Evolutionary conservation across 2,329 filamentous ascomycete genomes (phyloP).

Genomic region (Graphilbum sp.): DNA sequence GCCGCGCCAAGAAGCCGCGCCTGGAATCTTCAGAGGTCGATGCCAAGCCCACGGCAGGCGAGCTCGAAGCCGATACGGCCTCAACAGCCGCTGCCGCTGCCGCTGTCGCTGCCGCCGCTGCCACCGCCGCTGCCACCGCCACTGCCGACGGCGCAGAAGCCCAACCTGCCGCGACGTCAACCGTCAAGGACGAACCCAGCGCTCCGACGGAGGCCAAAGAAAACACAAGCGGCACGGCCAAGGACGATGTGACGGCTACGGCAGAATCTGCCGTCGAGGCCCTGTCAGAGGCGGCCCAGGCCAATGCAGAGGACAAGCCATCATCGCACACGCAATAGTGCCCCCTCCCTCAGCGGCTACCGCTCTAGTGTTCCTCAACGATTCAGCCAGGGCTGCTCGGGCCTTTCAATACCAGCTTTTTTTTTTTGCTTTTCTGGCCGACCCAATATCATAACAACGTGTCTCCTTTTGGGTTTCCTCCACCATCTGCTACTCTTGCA

Average conservation of each 20-base stretch:
- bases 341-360: too few relatives aligned
- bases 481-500: too few relatives aligned
- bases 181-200: too few relatives aligned
- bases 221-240: background rate
- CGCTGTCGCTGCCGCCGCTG: background rate
- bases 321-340: background rate
- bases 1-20: constrained; percentile 16
- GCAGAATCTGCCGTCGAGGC: background rate
- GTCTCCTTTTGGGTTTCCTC: too few relatives aligned
- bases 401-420: too few relatives aligned
- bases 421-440: too few relatives aligned
- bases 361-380: too few relatives aligned
- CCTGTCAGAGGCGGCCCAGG: background rate
- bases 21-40: constrained; percentile 7
- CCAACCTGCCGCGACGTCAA: background rate
- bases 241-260: background rate
- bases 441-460: too few relatives aligned
- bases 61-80: background rate
- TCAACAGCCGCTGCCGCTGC: background rate
- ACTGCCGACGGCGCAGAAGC: background rate
- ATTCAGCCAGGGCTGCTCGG: too few relatives aligned
- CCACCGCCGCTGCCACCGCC: background rate
- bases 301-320: background rate
- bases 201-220: background rate
- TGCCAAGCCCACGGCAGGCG: background rate